These are phyloP conservation scores for Brettanomyces naardenensis DNA, from an alignment of 805 yeast species.

Conservation along the genomic window DNA sequence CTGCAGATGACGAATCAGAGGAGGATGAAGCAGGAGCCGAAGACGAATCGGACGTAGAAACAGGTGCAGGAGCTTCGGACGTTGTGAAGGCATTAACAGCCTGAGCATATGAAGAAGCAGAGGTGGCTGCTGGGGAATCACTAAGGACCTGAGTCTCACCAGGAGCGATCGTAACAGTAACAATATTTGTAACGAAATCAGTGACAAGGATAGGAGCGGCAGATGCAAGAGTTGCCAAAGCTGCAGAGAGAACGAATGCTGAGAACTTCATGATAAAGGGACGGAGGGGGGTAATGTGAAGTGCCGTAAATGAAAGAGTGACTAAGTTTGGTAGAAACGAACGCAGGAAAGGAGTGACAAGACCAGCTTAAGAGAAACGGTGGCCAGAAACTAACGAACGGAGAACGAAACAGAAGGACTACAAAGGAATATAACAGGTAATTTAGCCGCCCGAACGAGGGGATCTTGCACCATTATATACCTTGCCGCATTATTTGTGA, in stretches of 20 bases:
- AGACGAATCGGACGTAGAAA: slow-evolving; percentile 13
- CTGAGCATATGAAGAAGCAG: slow-evolving; percentile 9
- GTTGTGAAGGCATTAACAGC: slow-evolving; percentile 8
- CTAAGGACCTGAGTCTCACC: background rate
- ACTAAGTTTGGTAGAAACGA: too few species aligned
- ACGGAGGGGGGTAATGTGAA: too few species aligned
- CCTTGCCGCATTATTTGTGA: too few species aligned
- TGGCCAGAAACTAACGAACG: too few species aligned
- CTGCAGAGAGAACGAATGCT: background rate
- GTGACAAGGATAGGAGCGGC: slow-evolving; percentile 6
- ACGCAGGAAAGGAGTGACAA: too few species aligned
- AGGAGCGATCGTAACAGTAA: slow-evolving; percentile 14
- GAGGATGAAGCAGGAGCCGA: slow-evolving; percentile 13
- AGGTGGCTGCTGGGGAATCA: slow-evolving; percentile 3
- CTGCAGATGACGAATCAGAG: slow-evolving; percentile 11
- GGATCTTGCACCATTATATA: too few species aligned
- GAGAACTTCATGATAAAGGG: slow-evolving; percentile 2
- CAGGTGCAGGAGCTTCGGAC: slow-evolving; percentile 11
- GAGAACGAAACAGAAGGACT: too few species aligned
- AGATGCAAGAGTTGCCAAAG: slow-evolving; percentile 6
- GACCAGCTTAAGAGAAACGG: too few species aligned
- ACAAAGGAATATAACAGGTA: too few species aligned
- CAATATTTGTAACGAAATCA: slow-evolving; percentile 13
- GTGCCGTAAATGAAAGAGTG: background rate
- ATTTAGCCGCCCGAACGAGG: too few species aligned